These are phyloP conservation scores for Xylariaceae sp. DNA, from an alignment of 2,329 filamentous ascomycete genomes.

Conservation along the genomic window DNA sequence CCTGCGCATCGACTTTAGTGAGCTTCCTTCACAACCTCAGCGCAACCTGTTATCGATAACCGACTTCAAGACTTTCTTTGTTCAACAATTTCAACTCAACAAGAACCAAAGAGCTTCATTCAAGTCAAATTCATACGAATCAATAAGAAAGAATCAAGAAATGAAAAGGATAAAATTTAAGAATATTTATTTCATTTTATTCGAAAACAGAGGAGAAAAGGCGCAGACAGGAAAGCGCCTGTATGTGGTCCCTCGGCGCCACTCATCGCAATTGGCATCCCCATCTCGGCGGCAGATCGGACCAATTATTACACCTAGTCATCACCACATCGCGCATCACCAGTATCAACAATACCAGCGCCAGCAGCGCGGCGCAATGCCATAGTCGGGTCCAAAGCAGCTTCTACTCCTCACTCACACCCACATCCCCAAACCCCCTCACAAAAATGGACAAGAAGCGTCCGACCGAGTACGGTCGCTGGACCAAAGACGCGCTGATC, in stretches of 20 bases:
- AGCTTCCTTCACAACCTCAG: not conserved
- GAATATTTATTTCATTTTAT: not conserved
- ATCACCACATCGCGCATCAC: not conserved
- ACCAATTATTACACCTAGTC: conserved; percentile 7
- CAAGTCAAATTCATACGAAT: too few species aligned
- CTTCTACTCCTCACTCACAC: conserved; percentile 20
- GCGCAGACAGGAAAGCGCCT: not conserved
- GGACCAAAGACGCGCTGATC: conserved; percentile 65
- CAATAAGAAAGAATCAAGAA: not conserved
- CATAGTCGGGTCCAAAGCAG: conserved; percentile 5
- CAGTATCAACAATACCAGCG: not conserved
- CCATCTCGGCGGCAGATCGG: conserved; percentile 6
- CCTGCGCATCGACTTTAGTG: not conserved
- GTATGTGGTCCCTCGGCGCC: conserved; percentile 25
- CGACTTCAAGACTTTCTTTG: too few species aligned
- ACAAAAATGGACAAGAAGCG: conserved; percentile 26
- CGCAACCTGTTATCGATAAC: conserved; percentile 26
- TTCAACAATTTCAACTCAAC: not conserved
- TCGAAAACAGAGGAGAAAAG: not conserved
- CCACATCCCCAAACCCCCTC: not conserved
- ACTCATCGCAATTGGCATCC: conserved; percentile 24
- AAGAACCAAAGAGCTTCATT: not conserved
- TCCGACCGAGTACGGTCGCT: conserved; percentile 52
- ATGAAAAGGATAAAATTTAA: not conserved
- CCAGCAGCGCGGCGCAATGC: not conserved